These are phyloP conservation scores for Starmerella apis DNA, from an alignment of 805 yeast species.

Conservation along the genomic window DNA sequence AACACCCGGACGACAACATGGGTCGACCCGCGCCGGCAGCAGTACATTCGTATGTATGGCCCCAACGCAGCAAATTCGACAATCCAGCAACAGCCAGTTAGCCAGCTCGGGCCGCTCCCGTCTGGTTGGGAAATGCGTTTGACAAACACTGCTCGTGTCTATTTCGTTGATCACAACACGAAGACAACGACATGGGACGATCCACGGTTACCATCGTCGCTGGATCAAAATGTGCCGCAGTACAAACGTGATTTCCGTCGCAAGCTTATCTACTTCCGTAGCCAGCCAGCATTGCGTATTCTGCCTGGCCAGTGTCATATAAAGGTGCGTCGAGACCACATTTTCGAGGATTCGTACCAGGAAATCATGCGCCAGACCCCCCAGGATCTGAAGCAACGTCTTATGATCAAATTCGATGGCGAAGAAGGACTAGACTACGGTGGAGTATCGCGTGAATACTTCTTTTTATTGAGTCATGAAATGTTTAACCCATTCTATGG, in stretches of 20 bases:
- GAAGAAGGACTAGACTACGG: slow-evolving; percentile 99
- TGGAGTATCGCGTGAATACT: slow-evolving; percentile 97
- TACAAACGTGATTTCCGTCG: slow-evolving; percentile 98
- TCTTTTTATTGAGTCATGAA: slow-evolving; percentile 91
- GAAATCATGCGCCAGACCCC: slow-evolving; percentile 99
- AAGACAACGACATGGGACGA: slow-evolving; percentile 99
- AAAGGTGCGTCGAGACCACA: slow-evolving; percentile 91
- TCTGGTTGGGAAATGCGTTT: slow-evolving; percentile 99
- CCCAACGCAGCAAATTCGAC: slow-evolving; percentile 61
- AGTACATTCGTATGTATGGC: slow-evolving; percentile 91
- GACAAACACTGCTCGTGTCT: slow-evolving; percentile 96
- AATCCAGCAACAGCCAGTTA: slow-evolving; percentile 94
- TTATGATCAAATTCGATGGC: slow-evolving; percentile 97
- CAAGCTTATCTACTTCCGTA: slow-evolving; percentile 92
- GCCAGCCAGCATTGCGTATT: slow-evolving; percentile 94
- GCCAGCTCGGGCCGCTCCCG: slow-evolving; percentile 95
- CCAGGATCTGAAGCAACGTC: slow-evolving; percentile 90
- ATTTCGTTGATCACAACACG: slow-evolving; percentile 97
- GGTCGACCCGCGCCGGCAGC: slow-evolving; percentile 99
- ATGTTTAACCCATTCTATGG: slow-evolving; percentile 98
- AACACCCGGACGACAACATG: slow-evolving; percentile 99
- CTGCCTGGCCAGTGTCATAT: slow-evolving; percentile 98
- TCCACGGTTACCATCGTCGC: slow-evolving; percentile 92
- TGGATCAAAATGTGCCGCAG: slow-evolving; percentile 98
- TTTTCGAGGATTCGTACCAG: slow-evolving; percentile 95